Evolutionary conservation across 2,329 filamentous ascomycete species (phyloP).

Genomic region (Fusarium foetens): DNA sequence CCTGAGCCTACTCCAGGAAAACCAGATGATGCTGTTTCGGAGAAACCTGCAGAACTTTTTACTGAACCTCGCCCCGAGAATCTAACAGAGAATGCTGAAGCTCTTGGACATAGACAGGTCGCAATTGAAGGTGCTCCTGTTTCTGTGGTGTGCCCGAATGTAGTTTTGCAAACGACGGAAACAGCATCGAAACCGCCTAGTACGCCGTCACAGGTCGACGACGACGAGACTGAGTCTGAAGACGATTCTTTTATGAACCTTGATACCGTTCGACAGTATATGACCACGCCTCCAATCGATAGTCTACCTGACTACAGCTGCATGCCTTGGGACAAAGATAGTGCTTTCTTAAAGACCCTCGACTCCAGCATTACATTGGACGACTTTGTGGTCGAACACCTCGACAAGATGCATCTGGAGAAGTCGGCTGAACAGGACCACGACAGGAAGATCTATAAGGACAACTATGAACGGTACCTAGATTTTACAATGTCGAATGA

Average conservation of each 20-base stretch:
- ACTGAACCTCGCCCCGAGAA: not conserved
- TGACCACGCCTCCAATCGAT: conserved; percentile 65
- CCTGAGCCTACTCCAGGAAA: not conserved
- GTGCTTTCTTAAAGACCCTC: conserved; percentile 56
- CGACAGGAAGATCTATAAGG: conserved; percentile 55
- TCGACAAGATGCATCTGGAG: conserved; percentile 55
- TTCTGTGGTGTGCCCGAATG: conserved; percentile 15
- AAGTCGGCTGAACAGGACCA: conserved; percentile 53
- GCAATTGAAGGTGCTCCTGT: not conserved
- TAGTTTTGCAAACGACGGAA: conserved; percentile 45
- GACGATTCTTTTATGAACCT: conserved; percentile 62
- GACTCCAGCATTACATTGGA: conserved; percentile 54
- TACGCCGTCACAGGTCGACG: conserved; percentile 62
- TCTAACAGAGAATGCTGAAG: not conserved
- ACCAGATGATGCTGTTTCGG: not conserved
- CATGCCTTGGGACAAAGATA: conserved; percentile 61
- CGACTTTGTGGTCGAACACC: conserved; percentile 58
- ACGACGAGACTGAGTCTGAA: conserved; percentile 65
- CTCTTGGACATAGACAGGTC: not conserved
- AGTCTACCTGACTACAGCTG: conserved; percentile 61
- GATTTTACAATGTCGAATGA: conserved; percentile 67
- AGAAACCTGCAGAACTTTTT: not conserved
- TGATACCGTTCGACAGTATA: conserved; percentile 61
- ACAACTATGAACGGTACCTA: conserved; percentile 63
- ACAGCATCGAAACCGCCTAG: conserved; percentile 52